Evolutionary conservation across 2,329 filamentous ascomycete genomes (phyloP), one percentile per base, ranked within the genome.

Genomic region (Microdochium nivale): DNA sequence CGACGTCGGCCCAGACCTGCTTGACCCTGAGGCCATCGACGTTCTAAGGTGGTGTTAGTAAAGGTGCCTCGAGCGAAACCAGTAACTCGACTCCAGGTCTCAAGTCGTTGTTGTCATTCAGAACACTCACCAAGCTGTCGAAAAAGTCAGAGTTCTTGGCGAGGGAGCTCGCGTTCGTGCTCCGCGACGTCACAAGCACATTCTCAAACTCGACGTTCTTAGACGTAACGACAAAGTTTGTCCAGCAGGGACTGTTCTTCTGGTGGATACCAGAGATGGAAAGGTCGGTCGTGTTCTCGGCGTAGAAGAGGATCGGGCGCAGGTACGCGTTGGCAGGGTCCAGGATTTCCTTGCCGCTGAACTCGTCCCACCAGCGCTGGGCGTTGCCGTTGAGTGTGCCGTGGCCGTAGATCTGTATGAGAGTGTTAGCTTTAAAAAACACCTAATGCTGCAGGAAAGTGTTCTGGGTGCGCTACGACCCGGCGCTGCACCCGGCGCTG

Each of bases 121-220:
- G n/a, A n/a, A 14, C 13, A 40, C 35, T 40, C 35, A 40, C 35
- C 35, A 44, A 19, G 21, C n/a, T 23, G 65, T 84, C 80, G 62
- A 83, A 82, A 43, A 81, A 81, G 55, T 84, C 80, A 0, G 79
- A 82, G 62, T 84, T 84, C 59, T 80, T 80, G 3, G 80, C 77
- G 1, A 75, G 66, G 8, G 68, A 60, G 46, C 69, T 66, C 4
- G 65, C 62, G 10, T 72, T 71, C 48, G 70, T 70, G 19, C 77
- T 81, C 19, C 71, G 67, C 0, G 78, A 76, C 13, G 79, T 78
- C 49, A 79, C 77, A 23, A 74, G 70, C 7, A 83, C 70, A 52
- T 80, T 69, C 37, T 76, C 73, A 52, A 78, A 80, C 2, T 72
- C 69, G 49, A 82, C 66, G 54, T 80, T 76, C 60, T 80, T 67